Evolutionary conservation across 2,329 filamentous ascomycete species (phyloP), one percentile per base, ranked within the genome.

Genomic region (Pseudogymnoascus verrucosus): DNA sequence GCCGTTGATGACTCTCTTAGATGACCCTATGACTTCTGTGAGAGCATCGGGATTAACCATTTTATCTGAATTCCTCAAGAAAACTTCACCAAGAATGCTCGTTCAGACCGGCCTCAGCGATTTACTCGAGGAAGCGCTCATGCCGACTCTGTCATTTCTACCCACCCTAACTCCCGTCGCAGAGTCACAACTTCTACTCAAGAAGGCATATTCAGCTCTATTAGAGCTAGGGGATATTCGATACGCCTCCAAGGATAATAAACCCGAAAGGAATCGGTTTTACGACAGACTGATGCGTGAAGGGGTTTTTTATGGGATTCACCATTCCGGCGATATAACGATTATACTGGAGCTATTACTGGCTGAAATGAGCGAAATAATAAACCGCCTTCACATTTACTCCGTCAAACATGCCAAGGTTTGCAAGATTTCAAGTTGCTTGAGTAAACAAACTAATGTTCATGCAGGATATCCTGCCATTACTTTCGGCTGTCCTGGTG

Each of bases 131-230:
- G 83, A 91, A 19, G 83, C 87, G 2, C 75, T 91, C 1, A 82
- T 87, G 67, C 89, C 91, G 0, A 85, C 87, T 37, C 81, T 96
- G n/a, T 80, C 88, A 6, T 90, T 86, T 69, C 80, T 96, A 5
- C 93, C 93, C 0, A 85, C 82, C 11, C 78, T 96, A 44, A 96
- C 91, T 0, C 86, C 89, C 0, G 88, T 90, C 70, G 72, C 80
- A 0, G 89, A 95, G 63, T 89, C 89, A 3, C 71, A 89, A 1
- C 70, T 72, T 1, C 76, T 97, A 2, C 80, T 96, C 1, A 71
- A 74, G 5, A 79, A 81, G 5, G 85, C 89, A 0, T 96, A 92
- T 67, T 79, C 82, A 6, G 86, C 87, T 1, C 78, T 96, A 2
- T 76, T 89, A 16, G 76, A 77, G 0, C 79, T 96, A 5, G 73